Evolutionary conservation across 306 rosid species (phyloP).

Genomic region (Luffa aegyptiaca): DNA sequence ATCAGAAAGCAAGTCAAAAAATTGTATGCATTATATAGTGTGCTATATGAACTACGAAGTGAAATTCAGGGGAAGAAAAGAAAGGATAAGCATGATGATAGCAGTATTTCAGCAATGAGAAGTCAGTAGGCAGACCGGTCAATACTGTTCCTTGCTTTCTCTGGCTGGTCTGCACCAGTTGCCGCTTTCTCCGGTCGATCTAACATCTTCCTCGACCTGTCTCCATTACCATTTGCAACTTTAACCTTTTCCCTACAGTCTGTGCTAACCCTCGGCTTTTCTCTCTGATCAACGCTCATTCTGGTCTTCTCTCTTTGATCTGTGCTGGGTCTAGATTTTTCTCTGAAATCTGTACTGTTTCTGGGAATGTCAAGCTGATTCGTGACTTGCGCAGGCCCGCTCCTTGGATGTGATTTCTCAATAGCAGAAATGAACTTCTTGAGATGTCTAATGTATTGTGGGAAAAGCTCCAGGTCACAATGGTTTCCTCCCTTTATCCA

Average conservation of each 20-base stretch:
- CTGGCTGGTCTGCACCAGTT: slow-evolving; percentile 16
- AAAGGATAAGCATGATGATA: neutral
- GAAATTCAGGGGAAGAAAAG: neutral
- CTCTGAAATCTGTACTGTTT: slow-evolving; percentile 65
- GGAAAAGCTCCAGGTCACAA: slow-evolving; percentile 81
- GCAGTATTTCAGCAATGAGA: neutral
- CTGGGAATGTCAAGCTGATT: slow-evolving; percentile 56
- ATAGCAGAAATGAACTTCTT: slow-evolving; percentile 62
- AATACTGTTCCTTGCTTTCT: slow-evolving; percentile 20
- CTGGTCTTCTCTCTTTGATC: slow-evolving; percentile 28
- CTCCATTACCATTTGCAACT: slow-evolving; percentile 51
- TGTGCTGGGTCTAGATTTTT: slow-evolving; percentile 40
- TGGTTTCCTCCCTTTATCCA: slow-evolving; percentile 96
- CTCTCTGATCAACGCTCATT: slow-evolving; percentile 57
- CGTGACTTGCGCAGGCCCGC: slow-evolving; percentile 25
- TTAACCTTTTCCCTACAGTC: slow-evolving; percentile 61
- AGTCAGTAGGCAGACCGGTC: slow-evolving; percentile 30
- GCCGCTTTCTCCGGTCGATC: slow-evolving; percentile 40
- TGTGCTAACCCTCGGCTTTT: slow-evolving; percentile 39
- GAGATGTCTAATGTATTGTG: slow-evolving; percentile 83
- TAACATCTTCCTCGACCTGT: slow-evolving; percentile 51
- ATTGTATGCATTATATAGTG: neutral
- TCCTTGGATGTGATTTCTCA: slow-evolving; percentile 39
- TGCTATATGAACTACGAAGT: neutral
- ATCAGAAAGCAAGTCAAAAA: slow-evolving; percentile 23